Percentiles rank a stretch among this genome's conserved stretches.
Evolutionary conservation across 176 grass and related monocot genomes (phyloP).

Genomic region (Oryza nivara): DNA sequence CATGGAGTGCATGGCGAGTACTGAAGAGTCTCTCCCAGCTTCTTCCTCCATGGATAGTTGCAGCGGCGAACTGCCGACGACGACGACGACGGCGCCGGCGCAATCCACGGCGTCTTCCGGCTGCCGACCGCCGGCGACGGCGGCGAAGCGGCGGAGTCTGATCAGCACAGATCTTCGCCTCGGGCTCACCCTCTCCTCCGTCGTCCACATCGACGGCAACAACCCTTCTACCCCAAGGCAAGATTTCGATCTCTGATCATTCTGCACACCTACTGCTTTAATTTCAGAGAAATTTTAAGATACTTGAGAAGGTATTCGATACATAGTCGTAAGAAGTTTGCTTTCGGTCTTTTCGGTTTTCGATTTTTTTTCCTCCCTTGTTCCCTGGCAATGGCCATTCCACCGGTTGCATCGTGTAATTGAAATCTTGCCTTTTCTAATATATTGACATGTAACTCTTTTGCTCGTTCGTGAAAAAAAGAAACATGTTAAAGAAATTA

Average conservation of each 20-base stretch:
- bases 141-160: constrained; percentile 32
- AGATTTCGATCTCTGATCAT: not conserved
- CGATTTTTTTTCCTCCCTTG: too few relatives aligned
- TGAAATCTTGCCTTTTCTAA: too few relatives aligned
- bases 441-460: too few relatives aligned
- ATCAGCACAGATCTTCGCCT: constrained; percentile 63
- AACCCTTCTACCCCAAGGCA: constrained; percentile 37
- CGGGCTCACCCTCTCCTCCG: constrained; percentile 53
- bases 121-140: constrained; percentile 14
- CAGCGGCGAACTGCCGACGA: constrained; percentile 5
- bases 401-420: too few relatives aligned
- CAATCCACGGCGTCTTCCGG: constrained; percentile 46
- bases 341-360: too few relatives aligned
- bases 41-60: constrained; percentile 75
- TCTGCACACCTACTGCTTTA: too few relatives aligned
- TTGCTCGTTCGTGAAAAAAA: too few relatives aligned
- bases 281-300: too few relatives aligned
- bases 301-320: too few relatives aligned
- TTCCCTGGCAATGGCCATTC: too few relatives aligned
- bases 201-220: not conserved
- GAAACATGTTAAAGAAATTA: too few relatives aligned
- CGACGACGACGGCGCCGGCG: constrained; percentile 5
- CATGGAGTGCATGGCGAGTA: constrained; percentile 22
- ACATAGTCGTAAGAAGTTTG: too few relatives aligned
- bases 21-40: constrained; percentile 20